Evolutionary conservation across 2,329 filamentous ascomycete genomes (phyloP), one percentile per base, ranked within the genome.

Genomic region (Harringtonia lauricola): DNA sequence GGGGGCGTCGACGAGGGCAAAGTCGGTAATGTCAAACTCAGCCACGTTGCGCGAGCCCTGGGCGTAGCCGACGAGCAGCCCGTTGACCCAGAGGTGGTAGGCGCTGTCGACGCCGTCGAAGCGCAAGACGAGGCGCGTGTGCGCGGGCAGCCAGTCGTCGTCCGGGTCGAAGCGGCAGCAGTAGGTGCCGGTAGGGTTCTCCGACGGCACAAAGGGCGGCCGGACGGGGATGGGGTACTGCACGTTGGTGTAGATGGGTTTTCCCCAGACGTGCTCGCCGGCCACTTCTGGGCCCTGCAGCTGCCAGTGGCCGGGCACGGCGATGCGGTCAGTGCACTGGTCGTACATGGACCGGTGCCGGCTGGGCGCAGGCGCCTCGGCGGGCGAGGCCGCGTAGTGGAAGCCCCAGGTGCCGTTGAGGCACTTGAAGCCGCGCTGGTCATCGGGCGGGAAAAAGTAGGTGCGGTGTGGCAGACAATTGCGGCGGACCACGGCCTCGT

Each of bases 101-200:
- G 81, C 76, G 52, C 77, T 80, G 52, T 86, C 81, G 0, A 86
- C 81, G 2, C 82, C 82, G 43, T 86, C 81, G 47, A 85, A 86
- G 12, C 81, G 66, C 19, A 86, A 61, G 15, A 79, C 67, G 17
- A 84, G 59, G 49, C 81, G 75, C 6, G 51, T 55, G 44, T 60
- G 55, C 1, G 17, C 14, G 42, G 60, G 56, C 1, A n/a, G 8
- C 64, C 70, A 74, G 8, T 61, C 57, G 2, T 59, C 44, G 0
- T 76, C 76, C 3, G 81, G 63, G 2, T 60, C 52, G 51, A 83
- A 81, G 4, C 57, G 61, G 10, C 70, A 70, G 14, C 71, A 62
- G 54, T 84, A 84, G 0, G 71, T 74, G 8, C 81, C 80, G 1
- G 76, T 82, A 3, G 77, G 76, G 44, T 84, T 84, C 40, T 80